These are phyloP conservation scores for Steccherinum ochraceum DNA, from an alignment of 768 basidiomycete genomes.

Conservation along the genomic window DNA sequence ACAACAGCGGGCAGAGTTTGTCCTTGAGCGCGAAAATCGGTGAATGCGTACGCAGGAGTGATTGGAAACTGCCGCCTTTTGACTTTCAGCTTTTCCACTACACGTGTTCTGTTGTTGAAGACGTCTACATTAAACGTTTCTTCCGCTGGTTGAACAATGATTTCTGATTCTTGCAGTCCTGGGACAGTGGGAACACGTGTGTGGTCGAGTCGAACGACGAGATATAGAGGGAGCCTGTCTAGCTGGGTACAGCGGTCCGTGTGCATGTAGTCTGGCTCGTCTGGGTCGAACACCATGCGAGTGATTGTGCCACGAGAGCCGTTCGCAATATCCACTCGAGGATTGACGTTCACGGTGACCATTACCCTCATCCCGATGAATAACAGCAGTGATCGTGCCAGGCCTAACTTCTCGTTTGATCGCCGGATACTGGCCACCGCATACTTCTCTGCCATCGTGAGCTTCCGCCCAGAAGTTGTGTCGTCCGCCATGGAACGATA, in stretches of 20 bases:
- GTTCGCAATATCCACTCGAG: slow-evolving; percentile 35
- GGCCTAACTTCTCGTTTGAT: background rate
- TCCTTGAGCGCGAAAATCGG: slow-evolving; percentile 36
- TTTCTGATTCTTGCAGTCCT: slow-evolving; percentile 24
- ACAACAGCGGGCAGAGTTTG: slow-evolving; percentile 32
- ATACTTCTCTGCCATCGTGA: slow-evolving; percentile 12
- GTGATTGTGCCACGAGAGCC: slow-evolving; percentile 27
- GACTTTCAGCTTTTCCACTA: slow-evolving; percentile 12
- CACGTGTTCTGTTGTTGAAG: background rate
- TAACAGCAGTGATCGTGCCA: no score
- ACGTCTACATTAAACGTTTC: slow-evolving; percentile 14
- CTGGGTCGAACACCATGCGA: slow-evolving; percentile 27
- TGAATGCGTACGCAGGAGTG: slow-evolving; percentile 35
- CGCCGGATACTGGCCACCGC: slow-evolving; percentile 4
- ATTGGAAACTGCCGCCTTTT: slow-evolving; percentile 24
- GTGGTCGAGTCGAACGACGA: slow-evolving; percentile 26
- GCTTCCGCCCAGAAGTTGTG: slow-evolving; percentile 6
- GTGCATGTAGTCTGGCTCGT: slow-evolving; percentile 15
- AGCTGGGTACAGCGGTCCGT: slow-evolving; percentile 17
- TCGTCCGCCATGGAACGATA: slow-evolving; percentile 29
- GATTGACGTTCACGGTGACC: slow-evolving; percentile 34
- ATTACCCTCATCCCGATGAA: slow-evolving; percentile 35
- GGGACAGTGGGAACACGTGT: slow-evolving; percentile 20
- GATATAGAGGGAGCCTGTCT: slow-evolving; percentile 22
- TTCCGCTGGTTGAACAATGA: slow-evolving; percentile 25